Evolutionary conservation across 345 rosid species (phyloP), one percentile per base, ranked within the genome.

Genomic region (Luvunga scandens): DNA sequence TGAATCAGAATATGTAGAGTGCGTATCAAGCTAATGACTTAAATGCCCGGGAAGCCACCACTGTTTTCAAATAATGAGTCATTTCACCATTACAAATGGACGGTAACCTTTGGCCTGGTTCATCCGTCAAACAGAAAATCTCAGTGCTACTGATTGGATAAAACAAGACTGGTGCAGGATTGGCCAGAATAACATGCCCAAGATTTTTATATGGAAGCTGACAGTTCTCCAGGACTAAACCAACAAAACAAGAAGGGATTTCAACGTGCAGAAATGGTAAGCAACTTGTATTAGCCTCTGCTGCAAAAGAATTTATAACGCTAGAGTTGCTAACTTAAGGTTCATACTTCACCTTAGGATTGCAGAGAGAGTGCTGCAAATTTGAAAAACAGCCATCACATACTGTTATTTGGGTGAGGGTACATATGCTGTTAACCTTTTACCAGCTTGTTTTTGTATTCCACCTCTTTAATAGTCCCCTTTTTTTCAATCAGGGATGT

Each of bases 81-180:
- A 72, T 72, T 57, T 72, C 76, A 57, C 66, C 76, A 72, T 72
- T 72, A 25, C 53, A 57, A 72, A 72, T 56, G 10, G 75, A 56
- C 10, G 75, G 64, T 22, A 72, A 48, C 21, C 36, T 71, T 33
- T 56, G 64, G n/a, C 64, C 75, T 10, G 65, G 64, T 31, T 22
- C 50, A 56, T 56, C 48, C n/a, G 56, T 30, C 60, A 33, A 72
- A 9, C 65, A 69, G 21, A 14, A 36, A 69, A 69, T 25, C 57
- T 69, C 14, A 42, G 72, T 25, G 33, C 72, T 25, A 2, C 72
- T 3, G 22, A 69, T 69, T 24, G 59, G 72, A 69, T 45, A 69
- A 27, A 69, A 69, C 72, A 45, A 69, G 57, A 69, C 45, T 14
- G 72, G 72, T 2, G 72, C 27, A 25, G 72, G 72, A 25, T 27